Evolutionary conservation across 2,329 filamentous ascomycete genomes (phyloP).

Genomic region (Colletotrichum neosansevieriae): DNA sequence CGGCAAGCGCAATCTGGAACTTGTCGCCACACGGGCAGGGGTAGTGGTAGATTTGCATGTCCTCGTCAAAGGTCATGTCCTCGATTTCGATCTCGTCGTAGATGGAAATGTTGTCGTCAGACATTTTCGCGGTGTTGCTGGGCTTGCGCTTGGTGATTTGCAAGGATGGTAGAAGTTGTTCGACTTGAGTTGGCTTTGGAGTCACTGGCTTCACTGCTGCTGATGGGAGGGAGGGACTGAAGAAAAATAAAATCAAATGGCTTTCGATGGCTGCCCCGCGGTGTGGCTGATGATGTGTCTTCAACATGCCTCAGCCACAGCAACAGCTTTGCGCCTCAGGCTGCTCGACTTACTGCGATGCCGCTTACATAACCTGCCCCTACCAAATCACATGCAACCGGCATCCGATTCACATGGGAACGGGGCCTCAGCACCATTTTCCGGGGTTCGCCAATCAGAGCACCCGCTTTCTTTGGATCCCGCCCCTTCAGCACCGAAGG

Average conservation of each 20-base stretch:
- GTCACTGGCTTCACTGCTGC: neutral
- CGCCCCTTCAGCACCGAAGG: slow-evolving; percentile 6
- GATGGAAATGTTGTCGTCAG: slow-evolving; percentile 77
- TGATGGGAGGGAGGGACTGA: neutral
- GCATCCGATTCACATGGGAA: slow-evolving; percentile 39
- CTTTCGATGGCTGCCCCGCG: slow-evolving; percentile 35
- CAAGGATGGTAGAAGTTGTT: neutral
- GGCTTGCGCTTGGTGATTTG: neutral
- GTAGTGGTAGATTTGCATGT: slow-evolving; percentile 91
- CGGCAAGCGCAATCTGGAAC: slow-evolving; percentile 89
- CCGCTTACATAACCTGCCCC: neutral
- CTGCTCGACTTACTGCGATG: no score
- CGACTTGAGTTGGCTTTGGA: neutral
- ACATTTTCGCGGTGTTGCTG: slow-evolving; percentile 57
- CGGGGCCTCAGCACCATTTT: slow-evolving; percentile 27
- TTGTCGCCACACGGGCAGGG: slow-evolving; percentile 97
- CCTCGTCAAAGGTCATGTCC: slow-evolving; percentile 92
- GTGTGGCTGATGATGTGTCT: slow-evolving; percentile 28
- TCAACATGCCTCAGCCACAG: neutral
- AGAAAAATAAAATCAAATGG: neutral
- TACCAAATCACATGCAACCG: slow-evolving; percentile 38
- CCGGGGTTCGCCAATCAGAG: slow-evolving; percentile 38
- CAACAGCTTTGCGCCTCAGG: neutral
- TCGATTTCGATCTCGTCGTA: slow-evolving; percentile 99
- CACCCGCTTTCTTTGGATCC: neutral